Evolutionary conservation across 305 asterid species (phyloP), one percentile per base, ranked within the genome.

Genomic region (Plantago coronopus): DNA sequence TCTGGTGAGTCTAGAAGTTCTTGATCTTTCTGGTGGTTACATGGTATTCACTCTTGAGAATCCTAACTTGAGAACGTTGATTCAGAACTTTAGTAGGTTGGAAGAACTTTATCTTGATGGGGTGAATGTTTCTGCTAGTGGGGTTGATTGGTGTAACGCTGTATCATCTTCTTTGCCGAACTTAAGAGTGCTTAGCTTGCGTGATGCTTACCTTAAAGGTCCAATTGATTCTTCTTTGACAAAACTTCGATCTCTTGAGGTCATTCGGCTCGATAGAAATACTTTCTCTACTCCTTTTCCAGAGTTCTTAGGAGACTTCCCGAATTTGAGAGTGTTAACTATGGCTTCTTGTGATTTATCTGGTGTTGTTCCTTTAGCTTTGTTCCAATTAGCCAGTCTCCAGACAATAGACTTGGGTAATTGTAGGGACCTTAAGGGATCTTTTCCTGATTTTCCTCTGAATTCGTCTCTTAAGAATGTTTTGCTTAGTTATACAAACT

Each of bases 101-200:
- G 70, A 70, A 54, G 84, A 80, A 40, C 71, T 83, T 51, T 64
- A 74, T 63, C 90, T 85, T 58, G 85, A 82, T 65, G 65, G 65
- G 17, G 83, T 75, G 31, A 69, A 82, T 61, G 54, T 82, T 31
- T 76, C 90, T 61, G 78, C 81, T 0, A 51, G 59, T 40, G 81
- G 76, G 60, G 2, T 5, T 62, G 72, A 61, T 3, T 82, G 87
- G 89, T 57, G 81, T 69, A 74, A 20, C 11, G 78, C 74, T 19
- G 2, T 84, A 34, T 75, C 95, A 4, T 80, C 83, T n/a, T 74
- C 72, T 23, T 23, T 77, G 17, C 88, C 86, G 3, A 19, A 76
- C 57, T 68, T 85, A 61, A 68, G 71, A 34, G 81, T 75, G 23
- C 60, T 85, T 72, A 85, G 86, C 86, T 64, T 81, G 73, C 45